Percentiles rank a stretch among this genome's conserved stretches.
Conservation (phyloP, 768 basidiomycete species). For the Crepidotus variabilis region DNA sequence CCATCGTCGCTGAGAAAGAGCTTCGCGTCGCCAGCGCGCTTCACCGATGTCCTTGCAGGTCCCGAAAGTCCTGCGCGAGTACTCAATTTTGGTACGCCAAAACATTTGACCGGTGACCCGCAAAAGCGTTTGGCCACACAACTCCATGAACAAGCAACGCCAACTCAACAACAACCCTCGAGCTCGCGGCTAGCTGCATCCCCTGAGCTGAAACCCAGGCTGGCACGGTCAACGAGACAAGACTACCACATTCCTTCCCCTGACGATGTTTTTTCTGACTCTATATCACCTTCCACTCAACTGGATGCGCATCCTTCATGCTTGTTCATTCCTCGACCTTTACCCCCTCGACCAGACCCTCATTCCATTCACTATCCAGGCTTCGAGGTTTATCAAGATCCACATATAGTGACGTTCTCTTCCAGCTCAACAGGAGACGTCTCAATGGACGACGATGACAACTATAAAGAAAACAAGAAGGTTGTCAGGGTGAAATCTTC, state of each 20-base stretch:
- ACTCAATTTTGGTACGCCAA: constrained; percentile 47
- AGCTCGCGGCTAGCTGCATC: constrained; percentile 23
- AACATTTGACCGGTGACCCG: constrained; percentile 21
- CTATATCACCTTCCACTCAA: constrained; percentile 9
- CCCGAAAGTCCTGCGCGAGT: constrained; percentile 42
- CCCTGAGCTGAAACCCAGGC: constrained; percentile 21
- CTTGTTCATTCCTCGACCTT: constrained; percentile 30
- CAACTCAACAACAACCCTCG: constrained; percentile 18
- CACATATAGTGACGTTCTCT: constrained; percentile 22
- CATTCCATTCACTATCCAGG: constrained; percentile 67
- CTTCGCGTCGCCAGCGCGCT: constrained; percentile 35
- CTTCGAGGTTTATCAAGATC: constrained; percentile 55
- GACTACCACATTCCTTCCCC: not conserved
- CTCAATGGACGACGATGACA: constrained; percentile 1
- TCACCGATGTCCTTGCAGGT: constrained; percentile 39
- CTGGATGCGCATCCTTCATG: constrained; percentile 13
- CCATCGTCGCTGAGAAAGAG: constrained; percentile 23
- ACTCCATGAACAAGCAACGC: constrained; percentile 14
- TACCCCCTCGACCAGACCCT: constrained; percentile 41
- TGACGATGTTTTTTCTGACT: constrained; percentile 5
- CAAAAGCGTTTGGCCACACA: constrained; percentile 14
- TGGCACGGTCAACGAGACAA: constrained; percentile 4
- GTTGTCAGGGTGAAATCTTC: not conserved
- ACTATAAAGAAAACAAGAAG: constrained; percentile 4
- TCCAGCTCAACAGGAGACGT: not conserved